Percentiles rank a stretch among this genome's conserved stretches.
Conservation (phyloP, 2,329 filamentous ascomycete species). For the Hypoxylon rubiginosum region DNA sequence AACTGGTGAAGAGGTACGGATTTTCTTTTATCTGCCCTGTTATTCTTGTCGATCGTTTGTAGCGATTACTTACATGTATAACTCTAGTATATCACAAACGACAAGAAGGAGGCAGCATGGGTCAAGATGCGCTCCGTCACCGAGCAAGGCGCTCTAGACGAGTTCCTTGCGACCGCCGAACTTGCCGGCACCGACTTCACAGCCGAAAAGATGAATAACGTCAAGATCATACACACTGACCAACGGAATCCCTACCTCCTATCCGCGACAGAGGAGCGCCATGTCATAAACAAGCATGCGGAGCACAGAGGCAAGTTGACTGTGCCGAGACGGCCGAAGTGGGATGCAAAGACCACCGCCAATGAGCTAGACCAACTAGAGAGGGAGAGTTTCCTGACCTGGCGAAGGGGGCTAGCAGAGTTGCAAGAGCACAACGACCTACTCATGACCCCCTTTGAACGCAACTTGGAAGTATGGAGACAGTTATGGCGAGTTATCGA, state of each 20-base stretch:
- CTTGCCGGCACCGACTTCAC: slow-evolving; percentile 99
- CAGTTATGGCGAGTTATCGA: slow-evolving; percentile 99
- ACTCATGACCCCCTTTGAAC: slow-evolving; percentile 97
- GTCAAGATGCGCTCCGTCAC: slow-evolving; percentile 99
- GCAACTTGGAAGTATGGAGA: slow-evolving; percentile 97
- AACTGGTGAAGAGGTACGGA: slow-evolving; percentile 78
- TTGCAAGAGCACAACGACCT: slow-evolving; percentile 94
- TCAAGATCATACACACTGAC: slow-evolving; percentile 98
- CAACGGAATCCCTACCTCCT: slow-evolving; percentile 96
- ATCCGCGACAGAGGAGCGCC: slow-evolving; percentile 85
- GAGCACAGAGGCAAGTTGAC: slow-evolving; percentile 84
- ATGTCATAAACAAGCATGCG: slow-evolving; percentile 83
- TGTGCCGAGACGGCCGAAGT: slow-evolving; percentile 88
- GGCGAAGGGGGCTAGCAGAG: slow-evolving; percentile 91
- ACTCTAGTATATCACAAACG: slow-evolving; percentile 86
- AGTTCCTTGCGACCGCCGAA: slow-evolving; percentile 95
- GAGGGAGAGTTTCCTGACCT: slow-evolving; percentile 84
- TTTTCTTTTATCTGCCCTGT: background rate
- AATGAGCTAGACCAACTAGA: slow-evolving; percentile 84
- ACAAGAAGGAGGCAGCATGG: slow-evolving; percentile 91
- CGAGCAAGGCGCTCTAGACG: slow-evolving; percentile 94
- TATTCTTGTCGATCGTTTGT: background rate
- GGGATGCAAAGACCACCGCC: slow-evolving; percentile 88
- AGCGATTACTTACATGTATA: slow-evolving; percentile 11
- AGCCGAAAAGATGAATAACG: slow-evolving; percentile 98